Percentiles rank a stretch among this genome's conserved stretches.
phyloP scores from a whole-genome alignment of 805 yeast species.

The Lachancea quebecensis region DNA sequence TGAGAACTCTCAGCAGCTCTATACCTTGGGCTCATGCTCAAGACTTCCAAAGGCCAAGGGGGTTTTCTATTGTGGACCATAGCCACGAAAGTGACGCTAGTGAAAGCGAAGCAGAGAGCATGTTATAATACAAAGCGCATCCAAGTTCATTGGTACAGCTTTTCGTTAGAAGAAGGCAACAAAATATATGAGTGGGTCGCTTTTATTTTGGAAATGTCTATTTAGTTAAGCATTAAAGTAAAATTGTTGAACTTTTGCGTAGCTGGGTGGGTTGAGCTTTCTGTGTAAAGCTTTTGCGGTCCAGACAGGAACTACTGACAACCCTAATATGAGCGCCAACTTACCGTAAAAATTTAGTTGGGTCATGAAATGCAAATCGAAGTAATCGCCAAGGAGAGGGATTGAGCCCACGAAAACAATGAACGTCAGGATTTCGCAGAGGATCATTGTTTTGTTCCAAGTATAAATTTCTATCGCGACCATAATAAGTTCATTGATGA shows the following conservation, averaged over 20 bases:
- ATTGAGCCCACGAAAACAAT: conserved; percentile 61
- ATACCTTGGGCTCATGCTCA: conserved; percentile 74
- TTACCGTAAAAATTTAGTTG: conserved; percentile 65
- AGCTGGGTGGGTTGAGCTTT: conserved; percentile 83
- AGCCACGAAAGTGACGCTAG: conserved; percentile 20
- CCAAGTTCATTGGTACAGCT: background rate
- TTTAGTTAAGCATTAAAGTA: conserved; percentile 32
- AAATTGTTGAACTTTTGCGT: conserved; percentile 87
- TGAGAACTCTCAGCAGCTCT: conserved; percentile 44
- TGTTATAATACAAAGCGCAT: background rate
- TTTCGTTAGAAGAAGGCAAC: background rate
- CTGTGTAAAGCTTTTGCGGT: conserved; percentile 67
- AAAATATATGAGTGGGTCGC: background rate
- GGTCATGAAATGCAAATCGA: conserved; percentile 57
- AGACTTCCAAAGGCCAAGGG: conserved; percentile 65
- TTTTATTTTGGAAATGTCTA: background rate
- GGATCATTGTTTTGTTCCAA: conserved; percentile 79
- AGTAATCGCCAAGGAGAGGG: conserved; percentile 85
- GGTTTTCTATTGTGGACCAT: conserved; percentile 8
- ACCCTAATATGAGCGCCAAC: conserved; percentile 49
- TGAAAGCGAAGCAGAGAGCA: conserved; percentile 18
- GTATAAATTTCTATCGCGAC: conserved; percentile 86
- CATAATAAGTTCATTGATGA: conserved; percentile 85
- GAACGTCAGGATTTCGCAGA: conserved; percentile 65
- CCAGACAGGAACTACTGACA: conserved; percentile 89